Conservation (phyloP, 768 basidiomycete species). For the Lentinula guzmanii region DNA sequence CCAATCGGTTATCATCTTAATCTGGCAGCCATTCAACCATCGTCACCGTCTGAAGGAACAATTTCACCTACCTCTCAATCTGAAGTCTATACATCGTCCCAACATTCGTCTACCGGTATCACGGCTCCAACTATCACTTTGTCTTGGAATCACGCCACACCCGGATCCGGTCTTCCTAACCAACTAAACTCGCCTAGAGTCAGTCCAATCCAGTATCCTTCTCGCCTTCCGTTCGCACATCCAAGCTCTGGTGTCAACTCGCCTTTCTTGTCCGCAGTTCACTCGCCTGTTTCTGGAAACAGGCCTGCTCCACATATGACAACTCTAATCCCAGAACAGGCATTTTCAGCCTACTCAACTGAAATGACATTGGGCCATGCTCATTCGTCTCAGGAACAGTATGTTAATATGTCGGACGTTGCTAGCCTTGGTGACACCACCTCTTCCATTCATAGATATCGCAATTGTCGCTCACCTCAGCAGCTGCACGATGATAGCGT, state of each 20-base stretch:
- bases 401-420: conserved; percentile 5
- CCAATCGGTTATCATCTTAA: not conserved
- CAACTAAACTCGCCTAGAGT: not conserved
- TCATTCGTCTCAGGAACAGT: not conserved
- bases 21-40: not conserved
- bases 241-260: not conserved
- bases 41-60: not conserved
- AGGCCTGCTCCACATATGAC: not conserved
- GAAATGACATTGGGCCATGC: not conserved
- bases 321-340: not conserved
- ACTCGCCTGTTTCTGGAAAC: not conserved
- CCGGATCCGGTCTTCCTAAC: not conserved
- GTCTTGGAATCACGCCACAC: not conserved
- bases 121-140: not conserved
- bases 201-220: not conserved
- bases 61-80: not conserved
- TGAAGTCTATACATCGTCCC: not conserved
- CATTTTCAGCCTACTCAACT: not conserved
- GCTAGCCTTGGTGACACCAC: not conserved
- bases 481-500: not conserved
- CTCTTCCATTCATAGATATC: not conserved
- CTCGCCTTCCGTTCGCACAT: not conserved
- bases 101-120: not conserved
- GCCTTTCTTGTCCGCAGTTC: not conserved
- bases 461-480: not conserved